phyloP scores from a whole-genome alignment of 306 rosid species.

The Benincasa hispida region DNA sequence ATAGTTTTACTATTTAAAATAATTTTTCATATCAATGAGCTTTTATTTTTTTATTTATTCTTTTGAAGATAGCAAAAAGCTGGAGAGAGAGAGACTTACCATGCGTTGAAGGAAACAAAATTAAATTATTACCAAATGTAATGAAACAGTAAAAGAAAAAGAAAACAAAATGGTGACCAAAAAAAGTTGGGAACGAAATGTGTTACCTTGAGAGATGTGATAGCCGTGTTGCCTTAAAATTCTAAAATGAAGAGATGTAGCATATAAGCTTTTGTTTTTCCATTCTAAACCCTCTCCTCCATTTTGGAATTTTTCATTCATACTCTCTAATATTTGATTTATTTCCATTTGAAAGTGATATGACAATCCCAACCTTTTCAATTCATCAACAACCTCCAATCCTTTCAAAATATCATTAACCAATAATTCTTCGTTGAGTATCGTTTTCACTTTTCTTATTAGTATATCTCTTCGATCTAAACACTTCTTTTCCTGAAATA shows the following conservation, averaged over 20 bases:
- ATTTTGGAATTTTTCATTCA: not conserved
- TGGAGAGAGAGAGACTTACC: too few relatives aligned
- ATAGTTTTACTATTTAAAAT: too few relatives aligned
- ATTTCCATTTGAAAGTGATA: constrained; percentile 20
- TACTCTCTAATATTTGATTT: not conserved
- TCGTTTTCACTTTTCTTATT: constrained; percentile 6
- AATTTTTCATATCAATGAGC: too few relatives aligned
- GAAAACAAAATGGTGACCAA: too few relatives aligned
- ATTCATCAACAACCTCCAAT: constrained; percentile 17
- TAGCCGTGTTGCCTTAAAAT: constrained; percentile 25
- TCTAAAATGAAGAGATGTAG: constrained; percentile 18
- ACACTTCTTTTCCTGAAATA: constrained; percentile 2
- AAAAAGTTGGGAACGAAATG: too few relatives aligned
- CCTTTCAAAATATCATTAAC: not conserved
- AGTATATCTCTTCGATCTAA: not conserved
- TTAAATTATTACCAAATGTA: too few relatives aligned
- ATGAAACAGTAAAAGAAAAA: too few relatives aligned
- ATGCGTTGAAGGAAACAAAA: too few relatives aligned
- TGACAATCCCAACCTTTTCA: constrained; percentile 30
- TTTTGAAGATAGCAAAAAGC: too few relatives aligned
- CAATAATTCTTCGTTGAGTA: not conserved
- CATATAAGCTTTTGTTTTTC: constrained; percentile 1
- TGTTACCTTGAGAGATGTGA: constrained; percentile 12
- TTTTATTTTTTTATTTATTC: too few relatives aligned
- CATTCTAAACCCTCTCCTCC: not conserved